These are phyloP conservation scores for Claviceps spartinae DNA, from an alignment of 2,329 filamentous ascomycete genomes.

Conservation along the genomic window DNA sequence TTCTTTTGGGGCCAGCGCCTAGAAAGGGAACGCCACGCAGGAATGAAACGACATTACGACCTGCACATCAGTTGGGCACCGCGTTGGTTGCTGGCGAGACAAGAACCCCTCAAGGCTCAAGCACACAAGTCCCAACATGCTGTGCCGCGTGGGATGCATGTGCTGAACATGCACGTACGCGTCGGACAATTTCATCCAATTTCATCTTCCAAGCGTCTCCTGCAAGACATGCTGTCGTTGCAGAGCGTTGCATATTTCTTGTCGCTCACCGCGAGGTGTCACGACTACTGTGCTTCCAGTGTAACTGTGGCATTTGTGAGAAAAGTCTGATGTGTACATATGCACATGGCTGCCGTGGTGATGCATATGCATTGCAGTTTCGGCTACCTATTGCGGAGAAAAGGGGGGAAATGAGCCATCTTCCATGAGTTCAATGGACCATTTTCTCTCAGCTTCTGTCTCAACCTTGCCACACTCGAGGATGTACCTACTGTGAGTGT, in stretches of 20 bases:
- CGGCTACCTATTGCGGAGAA: neutral
- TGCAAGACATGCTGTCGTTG: neutral
- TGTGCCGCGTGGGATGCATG: neutral
- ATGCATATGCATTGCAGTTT: neutral
- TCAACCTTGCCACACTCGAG: neutral
- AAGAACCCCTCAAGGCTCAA: neutral
- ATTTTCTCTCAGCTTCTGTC: neutral
- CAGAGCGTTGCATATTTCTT: neutral
- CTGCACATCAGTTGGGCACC: neutral
- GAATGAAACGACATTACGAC: neutral
- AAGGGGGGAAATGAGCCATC: neutral
- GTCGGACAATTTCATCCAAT: neutral
- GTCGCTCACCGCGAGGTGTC: neutral
- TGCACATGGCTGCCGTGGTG: neutral
- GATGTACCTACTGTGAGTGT: neutral
- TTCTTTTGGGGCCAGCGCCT: neutral
- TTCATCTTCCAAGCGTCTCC: neutral
- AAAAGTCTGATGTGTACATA: neutral
- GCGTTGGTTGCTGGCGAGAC: neutral
- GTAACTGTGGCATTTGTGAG: neutral
- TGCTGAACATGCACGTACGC: constrained; percentile 2
- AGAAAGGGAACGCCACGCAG: neutral
- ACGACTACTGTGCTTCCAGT: neutral
- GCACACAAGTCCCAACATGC: neutral
- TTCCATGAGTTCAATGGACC: no score